phyloP scores from a whole-genome alignment of 208 protist species.

The Blechomonas ayalai region DNA sequence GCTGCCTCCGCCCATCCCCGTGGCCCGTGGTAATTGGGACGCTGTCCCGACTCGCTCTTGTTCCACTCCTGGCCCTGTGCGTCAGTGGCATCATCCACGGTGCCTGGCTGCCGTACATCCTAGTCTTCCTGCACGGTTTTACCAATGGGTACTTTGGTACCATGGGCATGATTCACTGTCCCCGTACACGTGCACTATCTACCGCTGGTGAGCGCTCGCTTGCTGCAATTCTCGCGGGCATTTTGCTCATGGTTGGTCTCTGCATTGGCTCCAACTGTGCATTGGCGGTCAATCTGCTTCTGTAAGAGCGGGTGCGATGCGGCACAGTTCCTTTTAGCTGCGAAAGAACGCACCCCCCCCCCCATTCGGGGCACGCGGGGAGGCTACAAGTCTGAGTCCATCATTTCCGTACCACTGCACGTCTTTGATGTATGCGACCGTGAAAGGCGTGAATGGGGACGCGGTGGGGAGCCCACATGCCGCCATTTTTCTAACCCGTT shows the following conservation, averaged over 20 bases:
- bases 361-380: too few species aligned
- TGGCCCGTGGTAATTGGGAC: slow-evolving; percentile 36
- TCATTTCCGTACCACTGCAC: too few species aligned
- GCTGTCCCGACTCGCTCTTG: slow-evolving; percentile 35
- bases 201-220: slow-evolving; percentile 55
- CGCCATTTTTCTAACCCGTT: too few species aligned
- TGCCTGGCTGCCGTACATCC: slow-evolving; percentile 34
- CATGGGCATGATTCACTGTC: slow-evolving; percentile 60
- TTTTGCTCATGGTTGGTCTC: slow-evolving; percentile 46
- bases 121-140: slow-evolving; percentile 37
- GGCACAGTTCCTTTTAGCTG: too few species aligned
- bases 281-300: slow-evolving; percentile 35
- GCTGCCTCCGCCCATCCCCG: slow-evolving; percentile 22
- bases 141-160: slow-evolving; percentile 77
- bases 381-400: too few species aligned
- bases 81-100: slow-evolving; percentile 34
- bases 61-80: slow-evolving; percentile 60
- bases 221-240: slow-evolving; percentile 30
- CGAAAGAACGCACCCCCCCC: too few species aligned
- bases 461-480: too few species aligned
- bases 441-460: too few species aligned
- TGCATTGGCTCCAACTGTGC: slow-evolving; percentile 41
- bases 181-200: slow-evolving; percentile 28
- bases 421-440: too few species aligned
- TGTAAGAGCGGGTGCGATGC: too few species aligned